Base-by-base conservation (phyloP, 176 grass and related monocot genomes). In the Dactylis glomerata region DNA sequence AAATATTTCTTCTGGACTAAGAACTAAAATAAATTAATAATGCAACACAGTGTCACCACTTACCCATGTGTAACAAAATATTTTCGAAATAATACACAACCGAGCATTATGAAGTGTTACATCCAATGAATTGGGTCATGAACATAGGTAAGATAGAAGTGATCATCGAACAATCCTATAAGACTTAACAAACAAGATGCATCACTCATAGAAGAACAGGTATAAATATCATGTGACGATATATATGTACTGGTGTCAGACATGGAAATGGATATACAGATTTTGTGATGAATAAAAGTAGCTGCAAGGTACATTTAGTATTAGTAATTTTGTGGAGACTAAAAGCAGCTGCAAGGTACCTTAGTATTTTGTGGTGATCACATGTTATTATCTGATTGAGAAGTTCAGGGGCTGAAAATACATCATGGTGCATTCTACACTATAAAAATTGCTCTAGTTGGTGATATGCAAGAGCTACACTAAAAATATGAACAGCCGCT, bases 301-400 rank as follows among this genome's bases (percentile, higher is more conserved):
- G 13, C 38, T 72, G 12, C 1, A 27, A 45, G 23, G 40, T 28
- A 72, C 38, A n/a, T n/a, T n/a, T n/a, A n/a, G n/a, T n/a, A 38
- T 38, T 57, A 57, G 6, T 56, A 26, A 51, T 59, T 37, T 38
- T 62, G 26, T 17, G 2, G 10, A 49, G 15, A 71, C 17, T 47
- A 50, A 42, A 31, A 50, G 71, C 50, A 50, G 27, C 44, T 50
- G 15, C 0, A 31, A 74, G 27, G 27, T 32, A 74, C 44, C 70
- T 78, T 78, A 61, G 37, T 40, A 40, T 42, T 42, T n/a, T n/a
- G 34, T 26, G 47, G 13, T 57, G 13, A 76, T 15, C 26, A 40
- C 8, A 34, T 59, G 55, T 65, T 30, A 86, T 16, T 73, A 80
- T 41, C 30, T 81, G n/a, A 42, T 54, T 68, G 36, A 72, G 34